These are phyloP conservation scores for Vigna trinervia DNA, from an alignment of 306 rosid species.

Conservation along the genomic window DNA sequence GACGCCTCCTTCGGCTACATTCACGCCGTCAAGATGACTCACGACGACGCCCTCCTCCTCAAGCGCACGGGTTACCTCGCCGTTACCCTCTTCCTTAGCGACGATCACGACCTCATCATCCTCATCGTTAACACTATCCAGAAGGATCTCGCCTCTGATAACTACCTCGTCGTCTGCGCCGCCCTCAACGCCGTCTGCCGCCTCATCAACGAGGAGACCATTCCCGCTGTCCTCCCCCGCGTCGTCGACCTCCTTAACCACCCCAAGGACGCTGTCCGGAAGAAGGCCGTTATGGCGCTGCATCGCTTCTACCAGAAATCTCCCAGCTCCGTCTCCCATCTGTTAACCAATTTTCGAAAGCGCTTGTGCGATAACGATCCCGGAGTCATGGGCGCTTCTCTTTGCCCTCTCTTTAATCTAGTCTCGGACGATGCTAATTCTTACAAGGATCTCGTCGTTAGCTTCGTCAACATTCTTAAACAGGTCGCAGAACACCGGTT, in stretches of 20 bases:
- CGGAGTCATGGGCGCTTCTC: conserved; percentile 93
- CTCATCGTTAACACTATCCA: conserved; percentile 95
- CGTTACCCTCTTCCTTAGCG: conserved; percentile 83
- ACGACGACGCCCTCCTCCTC: conserved; percentile 69
- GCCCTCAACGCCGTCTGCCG: conserved; percentile 87
- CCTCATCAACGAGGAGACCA: conserved; percentile 90
- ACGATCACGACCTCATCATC: conserved; percentile 88
- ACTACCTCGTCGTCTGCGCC: conserved; percentile 82
- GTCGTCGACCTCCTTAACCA: conserved; percentile 82
- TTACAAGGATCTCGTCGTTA: conserved; percentile 80
- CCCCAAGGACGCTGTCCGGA: conserved; percentile 81
- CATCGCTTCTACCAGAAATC: conserved; percentile 87
- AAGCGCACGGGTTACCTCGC: conserved; percentile 97
- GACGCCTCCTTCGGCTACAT: conserved; percentile 93
- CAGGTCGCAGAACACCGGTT: conserved; percentile 86
- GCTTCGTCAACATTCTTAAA: conserved; percentile 89
- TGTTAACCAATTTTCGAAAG: conserved; percentile 74
- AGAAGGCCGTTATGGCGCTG: conserved; percentile 91
- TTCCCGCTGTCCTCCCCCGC: conserved; percentile 92
- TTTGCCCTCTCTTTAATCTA: conserved; percentile 82
- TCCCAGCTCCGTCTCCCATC: conserved; percentile 77
- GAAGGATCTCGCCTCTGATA: conserved; percentile 87
- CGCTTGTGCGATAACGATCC: conserved; percentile 90
- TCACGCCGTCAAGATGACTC: conserved; percentile 98
- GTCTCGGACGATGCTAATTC: conserved; percentile 62